Percentiles rank a stretch among this genome's conserved stretches.
phyloP scores from a whole-genome alignment of 179 eudicot genomes.

The Pouteria campechiana region DNA sequence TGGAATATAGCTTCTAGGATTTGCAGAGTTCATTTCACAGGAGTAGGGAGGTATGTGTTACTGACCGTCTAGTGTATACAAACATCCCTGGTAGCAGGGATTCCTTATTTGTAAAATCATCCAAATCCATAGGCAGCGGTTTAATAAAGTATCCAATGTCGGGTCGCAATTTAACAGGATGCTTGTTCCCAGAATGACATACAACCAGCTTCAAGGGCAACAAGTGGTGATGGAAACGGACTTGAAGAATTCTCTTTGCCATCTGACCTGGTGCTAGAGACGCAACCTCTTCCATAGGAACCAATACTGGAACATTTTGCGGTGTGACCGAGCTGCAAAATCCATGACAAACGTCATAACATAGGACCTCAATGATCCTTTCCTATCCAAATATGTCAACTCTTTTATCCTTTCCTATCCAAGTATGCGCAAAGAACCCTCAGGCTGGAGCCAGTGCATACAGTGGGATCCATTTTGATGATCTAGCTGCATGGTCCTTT shows the following conservation, averaged over 20 bases:
- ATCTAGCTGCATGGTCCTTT: too few relatives aligned
- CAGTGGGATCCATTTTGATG: too few relatives aligned
- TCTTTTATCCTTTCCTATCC: too few relatives aligned
- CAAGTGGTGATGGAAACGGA: constrained; percentile 88
- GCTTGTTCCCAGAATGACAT: constrained; percentile 49
- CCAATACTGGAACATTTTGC: constrained; percentile 42
- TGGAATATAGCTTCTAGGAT: too few relatives aligned
- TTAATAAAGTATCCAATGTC: constrained; percentile 94
- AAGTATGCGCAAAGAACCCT: too few relatives aligned
- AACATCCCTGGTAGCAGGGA: constrained; percentile 97
- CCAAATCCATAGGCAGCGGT: constrained; percentile 73
- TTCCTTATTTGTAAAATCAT: constrained; percentile 47
- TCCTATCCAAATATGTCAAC: too few relatives aligned
- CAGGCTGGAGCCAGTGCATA: too few relatives aligned
- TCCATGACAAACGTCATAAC: constrained; percentile 3
- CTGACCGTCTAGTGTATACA: constrained; percentile 80
- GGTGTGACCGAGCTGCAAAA: constrained; percentile 31
- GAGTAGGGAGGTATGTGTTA: constrained; percentile 1
- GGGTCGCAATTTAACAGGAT: constrained; percentile 80
- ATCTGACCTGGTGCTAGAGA: constrained; percentile 58
- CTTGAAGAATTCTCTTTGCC: constrained; percentile 45
- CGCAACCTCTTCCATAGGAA: constrained; percentile 71
- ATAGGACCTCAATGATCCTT: constrained; percentile 1
- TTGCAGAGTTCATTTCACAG: too few relatives aligned
- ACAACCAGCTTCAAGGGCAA: constrained; percentile 75